These are phyloP conservation scores for Rosa persica DNA, from an alignment of 306 rosid genomes.

Conservation along the genomic window DNA sequence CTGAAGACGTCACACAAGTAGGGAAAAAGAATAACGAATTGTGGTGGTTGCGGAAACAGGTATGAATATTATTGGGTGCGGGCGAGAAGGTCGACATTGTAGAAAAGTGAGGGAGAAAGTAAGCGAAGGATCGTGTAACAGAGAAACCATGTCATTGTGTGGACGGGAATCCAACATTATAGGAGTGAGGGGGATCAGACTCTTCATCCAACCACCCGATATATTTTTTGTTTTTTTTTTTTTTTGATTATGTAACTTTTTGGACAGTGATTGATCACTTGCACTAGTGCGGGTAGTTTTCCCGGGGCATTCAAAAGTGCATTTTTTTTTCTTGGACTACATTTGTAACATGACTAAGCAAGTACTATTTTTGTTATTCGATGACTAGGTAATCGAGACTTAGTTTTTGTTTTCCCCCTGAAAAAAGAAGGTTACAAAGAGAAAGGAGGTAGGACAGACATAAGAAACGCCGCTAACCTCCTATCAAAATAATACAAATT, in stretches of 20 bases:
- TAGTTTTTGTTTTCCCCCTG: too few relatives aligned
- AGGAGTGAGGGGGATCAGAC: background rate
- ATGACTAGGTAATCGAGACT: too few relatives aligned
- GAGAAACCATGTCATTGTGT: slow-evolving; percentile 15
- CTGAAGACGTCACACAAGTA: background rate
- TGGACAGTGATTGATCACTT: background rate
- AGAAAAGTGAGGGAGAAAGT: background rate
- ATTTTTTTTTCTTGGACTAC: too few relatives aligned
- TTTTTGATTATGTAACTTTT: background rate
- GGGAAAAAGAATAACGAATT: slow-evolving; percentile 19
- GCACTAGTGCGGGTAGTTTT: background rate
- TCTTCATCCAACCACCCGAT: background rate
- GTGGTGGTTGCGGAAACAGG: slow-evolving; percentile 33
- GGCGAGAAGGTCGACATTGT: slow-evolving; percentile 57
- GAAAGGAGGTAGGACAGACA: too few relatives aligned
- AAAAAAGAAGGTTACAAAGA: too few relatives aligned
- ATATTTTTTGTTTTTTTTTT: background rate
- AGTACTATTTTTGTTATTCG: too few relatives aligned
- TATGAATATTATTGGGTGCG: slow-evolving; percentile 20
- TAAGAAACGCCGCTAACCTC: too few relatives aligned
- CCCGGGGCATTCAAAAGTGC: background rate
- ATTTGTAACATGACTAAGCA: too few relatives aligned
- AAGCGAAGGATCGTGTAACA: background rate
- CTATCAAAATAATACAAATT: too few relatives aligned
- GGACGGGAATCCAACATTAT: background rate